Base-by-base conservation (phyloP, 2,329 filamentous ascomycete genomes). In the Paramyrothecium sp. region DNA sequence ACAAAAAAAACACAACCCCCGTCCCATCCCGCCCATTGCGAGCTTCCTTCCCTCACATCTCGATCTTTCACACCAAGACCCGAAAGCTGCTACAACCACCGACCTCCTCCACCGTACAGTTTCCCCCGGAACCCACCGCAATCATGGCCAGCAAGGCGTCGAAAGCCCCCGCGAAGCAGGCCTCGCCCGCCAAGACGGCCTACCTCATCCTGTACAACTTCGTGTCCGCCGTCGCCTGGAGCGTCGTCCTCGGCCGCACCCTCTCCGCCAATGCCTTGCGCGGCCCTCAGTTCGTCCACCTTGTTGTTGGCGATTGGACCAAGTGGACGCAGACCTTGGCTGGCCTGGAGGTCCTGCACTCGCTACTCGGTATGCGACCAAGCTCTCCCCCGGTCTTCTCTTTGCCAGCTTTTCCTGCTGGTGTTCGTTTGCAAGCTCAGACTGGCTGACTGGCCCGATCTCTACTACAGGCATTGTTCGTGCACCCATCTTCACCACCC, bases 151-250 rank as follows among this genome's bases (percentile, higher is more conserved):
- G 51, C 53, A 49, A 21, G 47, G 47, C 47, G 8, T 7, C 47
- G 5, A 23, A 49, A 22, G 47, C 47, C 8, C 19, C 47, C 7
- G 41, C 16, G 19, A 65, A 66, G 58, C 60, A 61, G 52, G 56
- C 68, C 48, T 72, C 71, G 34, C 55, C 63, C 19, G 56, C 80
- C 60, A 87, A 85, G 72, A 82, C 78, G 56, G 78, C 76, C 69
- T 97, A 97, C 78, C 86, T 98, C 55, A 82, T 93, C 69, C 78
- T 87, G 65, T 99, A 98, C 84, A 98, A 98, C 76, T 81, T 86
- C 66, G 69, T 88, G 62, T 96, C 89, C 54, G 85, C 92, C 59
- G 71, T 86, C 21, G 84, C 94, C 54, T 99, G 95, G 95, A 76
- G 83, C 46, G 84, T 85, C 19, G 87, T 97, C 55, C 84, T 97